phyloP scores from a whole-genome alignment of 2,329 filamentous ascomycete species.

The Neonectria magnoliae region DNA sequence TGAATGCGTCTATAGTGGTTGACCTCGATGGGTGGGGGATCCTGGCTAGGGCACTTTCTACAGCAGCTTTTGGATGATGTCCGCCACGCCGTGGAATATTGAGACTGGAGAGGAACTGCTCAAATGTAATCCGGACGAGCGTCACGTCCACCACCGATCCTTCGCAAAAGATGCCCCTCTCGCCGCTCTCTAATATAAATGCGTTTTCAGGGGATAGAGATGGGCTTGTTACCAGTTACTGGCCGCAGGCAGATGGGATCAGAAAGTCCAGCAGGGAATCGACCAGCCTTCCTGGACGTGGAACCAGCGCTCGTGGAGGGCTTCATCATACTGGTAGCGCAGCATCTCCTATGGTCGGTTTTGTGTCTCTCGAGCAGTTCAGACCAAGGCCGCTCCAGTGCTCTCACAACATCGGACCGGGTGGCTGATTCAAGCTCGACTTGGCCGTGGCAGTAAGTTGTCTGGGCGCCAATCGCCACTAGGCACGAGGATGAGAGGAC shows the following conservation, averaged over 20 bases:
- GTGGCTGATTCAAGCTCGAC: conserved; percentile 27
- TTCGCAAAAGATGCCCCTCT: conserved; percentile 33
- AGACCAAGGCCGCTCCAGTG: conserved; percentile 31
- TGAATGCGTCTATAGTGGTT: conserved; percentile 43
- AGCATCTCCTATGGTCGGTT: conserved; percentile 40
- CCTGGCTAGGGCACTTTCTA: conserved; percentile 14
- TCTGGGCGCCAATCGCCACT: conserved; percentile 36
- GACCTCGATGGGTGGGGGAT: conserved; percentile 8
- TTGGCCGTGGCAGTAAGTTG: conserved; percentile 33
- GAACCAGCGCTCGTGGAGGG: conserved; percentile 31
- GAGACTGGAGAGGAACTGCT: conserved; percentile 32
- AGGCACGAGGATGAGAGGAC: conserved; percentile 23
- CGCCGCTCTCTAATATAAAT: conserved; percentile 24
- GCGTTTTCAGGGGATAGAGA: conserved; percentile 40
- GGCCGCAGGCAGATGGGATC: conserved; percentile 41
- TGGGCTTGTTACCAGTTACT: conserved; percentile 38
- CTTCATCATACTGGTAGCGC: conserved; percentile 31
- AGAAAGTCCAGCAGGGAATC: conserved; percentile 53
- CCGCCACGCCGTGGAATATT: background rate
- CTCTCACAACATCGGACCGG: conserved; percentile 34
- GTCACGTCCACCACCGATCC: conserved; percentile 40
- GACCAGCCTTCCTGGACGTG: conserved; percentile 48
- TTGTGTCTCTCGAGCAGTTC: conserved; percentile 24
- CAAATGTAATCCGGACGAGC: conserved; percentile 31
- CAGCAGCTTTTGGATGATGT: background rate